These are phyloP conservation scores for Xylariales sp. DNA, from an alignment of 2,329 filamentous ascomycete species.

Conservation along the genomic window DNA sequence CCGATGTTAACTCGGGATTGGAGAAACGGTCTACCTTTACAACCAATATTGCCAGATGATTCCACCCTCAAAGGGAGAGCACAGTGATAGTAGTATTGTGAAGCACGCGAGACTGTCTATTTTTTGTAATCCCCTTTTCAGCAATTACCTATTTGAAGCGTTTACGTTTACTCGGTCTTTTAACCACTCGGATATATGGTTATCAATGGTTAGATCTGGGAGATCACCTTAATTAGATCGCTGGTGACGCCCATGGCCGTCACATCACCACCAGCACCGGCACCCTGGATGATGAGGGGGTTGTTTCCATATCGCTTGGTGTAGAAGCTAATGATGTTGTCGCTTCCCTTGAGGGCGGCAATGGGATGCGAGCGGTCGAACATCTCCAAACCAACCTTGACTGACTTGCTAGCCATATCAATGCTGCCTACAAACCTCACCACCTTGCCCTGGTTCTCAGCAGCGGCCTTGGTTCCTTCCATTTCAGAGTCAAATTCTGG, in stretches of 20 bases:
- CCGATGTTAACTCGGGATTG: too few relatives aligned
- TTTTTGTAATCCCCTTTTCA: too few relatives aligned
- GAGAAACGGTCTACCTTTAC: too few relatives aligned
- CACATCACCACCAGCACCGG: slow-evolving; percentile 88
- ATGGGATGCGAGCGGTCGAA: slow-evolving; percentile 87
- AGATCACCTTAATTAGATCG: slow-evolving; percentile 85
- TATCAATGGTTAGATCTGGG: slow-evolving; percentile 65
- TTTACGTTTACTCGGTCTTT: too few relatives aligned
- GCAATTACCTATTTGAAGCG: too few relatives aligned
- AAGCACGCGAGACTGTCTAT: too few relatives aligned
- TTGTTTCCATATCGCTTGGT: slow-evolving; percentile 90
- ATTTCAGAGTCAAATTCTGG: slow-evolving; percentile 84
- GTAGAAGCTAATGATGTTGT: slow-evolving; percentile 99
- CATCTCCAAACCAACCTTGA: slow-evolving; percentile 90
- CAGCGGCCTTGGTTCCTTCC: slow-evolving; percentile 81
- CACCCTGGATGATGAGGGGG: slow-evolving; percentile 90
- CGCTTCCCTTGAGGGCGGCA: slow-evolving; percentile 90
- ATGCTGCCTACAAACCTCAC: slow-evolving; percentile 93
- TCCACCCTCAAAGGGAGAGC: too few relatives aligned
- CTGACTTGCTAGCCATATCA: slow-evolving; percentile 72
- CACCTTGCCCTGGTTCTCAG: slow-evolving; percentile 83
- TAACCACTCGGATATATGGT: too few relatives aligned
- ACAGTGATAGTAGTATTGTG: too few relatives aligned
- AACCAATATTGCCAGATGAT: too few relatives aligned
- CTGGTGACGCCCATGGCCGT: slow-evolving; percentile 97